Base-by-base conservation (phyloP, 1,284 basidiomycete species). In the Acaromyces ingoldii region DNA sequence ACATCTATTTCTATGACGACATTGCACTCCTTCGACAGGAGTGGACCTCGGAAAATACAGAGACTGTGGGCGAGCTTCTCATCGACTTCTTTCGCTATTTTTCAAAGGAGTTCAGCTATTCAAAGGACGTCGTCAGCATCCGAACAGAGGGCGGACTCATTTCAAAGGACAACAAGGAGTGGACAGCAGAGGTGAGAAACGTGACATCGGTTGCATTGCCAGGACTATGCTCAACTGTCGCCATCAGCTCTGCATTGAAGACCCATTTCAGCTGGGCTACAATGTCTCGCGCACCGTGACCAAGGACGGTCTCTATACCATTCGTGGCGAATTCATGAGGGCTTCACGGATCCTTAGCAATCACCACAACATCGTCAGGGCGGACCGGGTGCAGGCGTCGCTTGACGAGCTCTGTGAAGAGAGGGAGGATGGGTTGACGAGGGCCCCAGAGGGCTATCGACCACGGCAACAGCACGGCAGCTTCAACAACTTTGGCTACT, bases 41-140 rank as follows among this genome's bases (percentile, higher is more conserved):
- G 67, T 98, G 93, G 91, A 85, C 85, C 67, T 92, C 89, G n/a
- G 84, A 87, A 63, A 96, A 96, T 77, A 84, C 82, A 51, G 91
- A 98, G 67, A 87, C 83, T 62, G 88, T 97, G 49, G 93, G 91
- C 60, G 92, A 97, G 77, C 79, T 98, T 84, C 80, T 98, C 75
- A 89, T 96, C 74, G 93, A 97, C 76, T 97, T 98, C 77, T 98
- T 96, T 82, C 86, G 88, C 63, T 97, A 91, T 78, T 97, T 89
- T 77, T 86, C 90, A 44, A 86, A 90, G 63, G 91, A 93, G 72
- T 97, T 96, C 78, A 80, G 82, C 55, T 98, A 96, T 77, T 88
- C 89, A 73, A 87, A 85, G 58, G 87, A 89, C 54, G 91, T 96
- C 45, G 86, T 89, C 58, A 93, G 90, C 41, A 89, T 97, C 68